These are phyloP conservation scores for Aspergillus bridgeri DNA, from an alignment of 495 filamentous ascomycete species.

Conservation along the genomic window DNA sequence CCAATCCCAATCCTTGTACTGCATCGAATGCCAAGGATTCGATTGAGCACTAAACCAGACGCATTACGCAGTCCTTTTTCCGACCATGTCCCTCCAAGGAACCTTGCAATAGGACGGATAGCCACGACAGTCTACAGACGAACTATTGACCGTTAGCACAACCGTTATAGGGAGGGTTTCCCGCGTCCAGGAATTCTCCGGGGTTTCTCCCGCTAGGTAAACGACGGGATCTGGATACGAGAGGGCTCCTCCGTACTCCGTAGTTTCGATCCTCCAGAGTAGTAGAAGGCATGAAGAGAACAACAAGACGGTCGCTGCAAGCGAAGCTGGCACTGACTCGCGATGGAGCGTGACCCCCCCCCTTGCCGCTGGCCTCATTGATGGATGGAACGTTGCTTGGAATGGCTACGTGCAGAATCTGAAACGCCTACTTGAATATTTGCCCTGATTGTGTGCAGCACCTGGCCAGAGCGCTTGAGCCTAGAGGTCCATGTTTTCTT, in stretches of 20 bases:
- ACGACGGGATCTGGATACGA: not conserved
- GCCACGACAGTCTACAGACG: too few relatives aligned
- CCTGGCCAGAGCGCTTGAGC: not conserved
- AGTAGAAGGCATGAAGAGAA: too few relatives aligned
- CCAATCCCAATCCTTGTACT: not conserved
- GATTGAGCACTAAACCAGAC: conserved; percentile 10
- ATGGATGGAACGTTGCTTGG: conserved; percentile 3
- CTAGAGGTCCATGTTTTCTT: not conserved
- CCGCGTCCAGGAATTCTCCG: not conserved
- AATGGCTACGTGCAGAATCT: conserved; percentile 19
- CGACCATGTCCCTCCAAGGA: not conserved
- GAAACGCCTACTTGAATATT: conserved; percentile 16
- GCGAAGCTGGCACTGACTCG: conserved; percentile 2
- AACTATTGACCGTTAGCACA: not conserved
- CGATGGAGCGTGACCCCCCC: not conserved
- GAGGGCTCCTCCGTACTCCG: too few relatives aligned
- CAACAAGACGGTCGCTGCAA: not conserved
- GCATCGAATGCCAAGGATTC: conserved; percentile 5
- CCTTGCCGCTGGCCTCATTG: not conserved
- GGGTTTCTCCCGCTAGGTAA: not conserved
- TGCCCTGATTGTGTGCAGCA: conserved; percentile 3
- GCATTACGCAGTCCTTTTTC: conserved; percentile 12
- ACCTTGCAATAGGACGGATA: not conserved
- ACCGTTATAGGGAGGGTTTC: not conserved
- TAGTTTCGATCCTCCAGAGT: too few relatives aligned